These are phyloP conservation scores for Lupinus albus DNA, from an alignment of 306 rosid species.

Conservation along the genomic window DNA sequence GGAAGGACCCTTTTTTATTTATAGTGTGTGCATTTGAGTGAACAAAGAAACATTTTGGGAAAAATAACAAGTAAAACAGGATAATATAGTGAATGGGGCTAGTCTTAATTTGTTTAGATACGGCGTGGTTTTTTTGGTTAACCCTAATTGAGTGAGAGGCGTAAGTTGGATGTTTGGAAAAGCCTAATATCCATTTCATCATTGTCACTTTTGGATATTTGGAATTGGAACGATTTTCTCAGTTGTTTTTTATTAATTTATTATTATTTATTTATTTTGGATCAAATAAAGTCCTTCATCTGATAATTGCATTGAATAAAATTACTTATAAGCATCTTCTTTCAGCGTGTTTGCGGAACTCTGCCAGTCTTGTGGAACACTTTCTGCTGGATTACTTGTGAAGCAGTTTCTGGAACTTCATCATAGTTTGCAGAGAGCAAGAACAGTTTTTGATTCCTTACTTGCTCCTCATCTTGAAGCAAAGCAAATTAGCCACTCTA, in stretches of 20 bases:
- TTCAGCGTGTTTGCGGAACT: slow-evolving; percentile 63
- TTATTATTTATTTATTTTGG: background rate
- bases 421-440: slow-evolving; percentile 50
- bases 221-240: slow-evolving; percentile 6
- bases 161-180: background rate
- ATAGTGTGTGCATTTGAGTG: background rate
- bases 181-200: background rate
- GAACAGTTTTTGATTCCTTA: slow-evolving; percentile 44
- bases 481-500: slow-evolving; percentile 30
- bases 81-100: background rate
- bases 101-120: background rate
- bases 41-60: background rate
- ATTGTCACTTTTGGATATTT: slow-evolving; percentile 16
- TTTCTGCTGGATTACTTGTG: slow-evolving; percentile 57
- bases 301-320: background rate
- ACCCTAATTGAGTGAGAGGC: background rate
- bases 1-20: background rate
- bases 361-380: slow-evolving; percentile 48
- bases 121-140: background rate
- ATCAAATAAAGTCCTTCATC: background rate
- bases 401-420: slow-evolving; percentile 67
- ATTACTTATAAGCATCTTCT: slow-evolving; percentile 6
- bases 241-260: background rate
- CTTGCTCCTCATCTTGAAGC: slow-evolving; percentile 39
- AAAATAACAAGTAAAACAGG: slow-evolving; percentile 1